Evolutionary conservation across 768 basidiomycete species (phyloP).

Genomic region (Hemileccinum impolitum): DNA sequence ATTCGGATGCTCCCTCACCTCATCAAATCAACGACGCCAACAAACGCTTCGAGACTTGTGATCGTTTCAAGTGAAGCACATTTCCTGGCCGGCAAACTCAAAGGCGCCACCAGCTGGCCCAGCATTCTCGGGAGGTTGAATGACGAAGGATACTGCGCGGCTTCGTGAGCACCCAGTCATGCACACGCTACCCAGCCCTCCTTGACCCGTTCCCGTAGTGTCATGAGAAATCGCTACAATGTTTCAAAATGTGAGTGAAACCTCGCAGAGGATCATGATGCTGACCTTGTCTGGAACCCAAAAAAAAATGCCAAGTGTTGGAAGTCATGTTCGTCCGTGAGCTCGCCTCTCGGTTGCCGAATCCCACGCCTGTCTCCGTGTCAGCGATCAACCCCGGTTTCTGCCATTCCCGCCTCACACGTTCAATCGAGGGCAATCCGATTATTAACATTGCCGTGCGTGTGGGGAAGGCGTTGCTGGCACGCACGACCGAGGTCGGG

Average conservation of each 20-base stretch:
- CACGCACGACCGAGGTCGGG: slow-evolving; percentile 33
- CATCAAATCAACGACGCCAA: slow-evolving; percentile 24
- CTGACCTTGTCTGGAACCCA: background rate
- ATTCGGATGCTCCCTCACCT: slow-evolving; percentile 36
- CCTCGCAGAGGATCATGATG: background rate
- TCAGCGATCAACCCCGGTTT: slow-evolving; percentile 35
- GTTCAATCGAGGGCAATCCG: slow-evolving; percentile 13
- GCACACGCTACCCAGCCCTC: background rate
- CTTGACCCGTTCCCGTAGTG: slow-evolving; percentile 6
- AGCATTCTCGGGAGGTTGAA: slow-evolving; percentile 29
- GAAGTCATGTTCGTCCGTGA: slow-evolving; percentile 35
- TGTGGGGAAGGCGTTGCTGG: slow-evolving; percentile 21
- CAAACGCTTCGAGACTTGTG: slow-evolving; percentile 25
- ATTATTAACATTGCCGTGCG: background rate
- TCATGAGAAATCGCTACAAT: slow-evolving; percentile 25
- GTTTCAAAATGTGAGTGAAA: slow-evolving; percentile 26
- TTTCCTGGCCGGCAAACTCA: slow-evolving; percentile 11
- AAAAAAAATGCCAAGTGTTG: slow-evolving; percentile 21
- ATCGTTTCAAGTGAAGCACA: slow-evolving; percentile 32
- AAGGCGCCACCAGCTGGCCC: slow-evolving; percentile 11
- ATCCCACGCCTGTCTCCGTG: slow-evolving; percentile 27
- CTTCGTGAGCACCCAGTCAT: slow-evolving; percentile 15
- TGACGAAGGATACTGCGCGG: slow-evolving; percentile 26
- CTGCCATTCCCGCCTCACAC: slow-evolving; percentile 31
- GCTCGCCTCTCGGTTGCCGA: slow-evolving; percentile 31